Base-by-base conservation (phyloP, 345 rosid genomes). In the Anastatica hierochuntica region DNA sequence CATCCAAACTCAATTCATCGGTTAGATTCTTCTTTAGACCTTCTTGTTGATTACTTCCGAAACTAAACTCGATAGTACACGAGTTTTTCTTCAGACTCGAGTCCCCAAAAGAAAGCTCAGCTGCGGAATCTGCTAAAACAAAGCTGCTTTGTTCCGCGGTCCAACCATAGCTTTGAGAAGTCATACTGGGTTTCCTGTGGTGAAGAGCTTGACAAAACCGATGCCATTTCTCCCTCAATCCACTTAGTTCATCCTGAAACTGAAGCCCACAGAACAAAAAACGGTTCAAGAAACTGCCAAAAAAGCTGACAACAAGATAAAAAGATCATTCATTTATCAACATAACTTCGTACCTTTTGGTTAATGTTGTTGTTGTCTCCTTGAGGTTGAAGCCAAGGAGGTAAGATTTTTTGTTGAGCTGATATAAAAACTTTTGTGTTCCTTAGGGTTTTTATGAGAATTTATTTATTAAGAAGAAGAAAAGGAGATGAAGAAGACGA, bases 171-270 rank as follows among this genome's bases (percentile, higher is more conserved):
- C 45, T 30, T 57, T 42, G 58, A 49, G 70, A 0, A 8, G n/a
- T 14, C 46, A 17, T 49, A 11, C 49, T 7, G 1, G 24, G 19
- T 31, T 59, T 59, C 30, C 15, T 52, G 29, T 68, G 78, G 62
- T 83, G 82, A 49, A 74, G 69, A 53, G 82, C 69, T 13, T 62
- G 81, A 75, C 97, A 89, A 38, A 71, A 48, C 55, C 72, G 80
- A 70, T 70, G 78, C 95, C 95, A 89, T 51, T 89, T 83, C 68
- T 72, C 77, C 74, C 74, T 69, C 45, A 89, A 21, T 46, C 73
- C 81, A 52, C 31, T 49, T 63, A 78, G 17, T 44, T 81, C 89
- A 38, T 74, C 84, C 94, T 89, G 77, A 48, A 68, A 47, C 51
- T 68, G 14, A 1, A 61, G 34, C 13, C 30, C 45, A 67, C 56